phyloP scores from a whole-genome alignment of 257 asterid genomes.

The Solanum corneliomulleri region DNA sequence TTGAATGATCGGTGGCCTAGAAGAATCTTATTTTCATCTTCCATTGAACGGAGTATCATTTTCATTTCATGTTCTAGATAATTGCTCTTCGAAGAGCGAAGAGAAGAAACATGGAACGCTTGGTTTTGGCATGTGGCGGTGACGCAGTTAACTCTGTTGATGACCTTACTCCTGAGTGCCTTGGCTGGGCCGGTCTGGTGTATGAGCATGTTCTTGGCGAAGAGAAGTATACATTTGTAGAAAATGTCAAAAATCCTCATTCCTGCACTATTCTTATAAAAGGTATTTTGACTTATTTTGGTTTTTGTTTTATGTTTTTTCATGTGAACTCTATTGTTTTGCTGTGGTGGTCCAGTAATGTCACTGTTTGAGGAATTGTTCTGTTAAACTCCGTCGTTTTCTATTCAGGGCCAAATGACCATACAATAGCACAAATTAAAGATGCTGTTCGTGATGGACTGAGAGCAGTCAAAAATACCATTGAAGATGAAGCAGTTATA shows the following conservation, averaged over 20 bases:
- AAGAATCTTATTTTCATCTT: background rate
- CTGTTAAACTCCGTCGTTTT: constrained; percentile 1
- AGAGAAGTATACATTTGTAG: constrained; percentile 91
- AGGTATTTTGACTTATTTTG: constrained; percentile 36
- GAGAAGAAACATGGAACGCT: constrained; percentile 93
- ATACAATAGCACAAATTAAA: constrained; percentile 97
- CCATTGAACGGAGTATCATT: background rate
- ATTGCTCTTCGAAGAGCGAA: constrained; percentile 94
- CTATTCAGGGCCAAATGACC: constrained; percentile 88
- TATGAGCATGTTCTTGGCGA: constrained; percentile 98
- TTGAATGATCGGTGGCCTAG: background rate
- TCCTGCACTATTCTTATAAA: constrained; percentile 95
- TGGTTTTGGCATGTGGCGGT: constrained; percentile 98
- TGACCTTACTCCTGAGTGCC: constrained; percentile 77
- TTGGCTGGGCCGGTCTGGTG: constrained; percentile 99
- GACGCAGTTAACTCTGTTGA: constrained; percentile 97
- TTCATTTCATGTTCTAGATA: constrained; percentile 25
- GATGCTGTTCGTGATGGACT: constrained; percentile 99
- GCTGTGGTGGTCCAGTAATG: background rate
- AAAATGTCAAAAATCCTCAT: constrained; percentile 84
- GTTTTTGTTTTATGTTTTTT: background rate
- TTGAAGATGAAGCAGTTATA: constrained; percentile 92
- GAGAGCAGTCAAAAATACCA: constrained; percentile 86
- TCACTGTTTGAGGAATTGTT: background rate
- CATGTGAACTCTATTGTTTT: background rate